These are phyloP conservation scores for Colletotrichum sp. DNA, from an alignment of 2,329 filamentous ascomycete species.

Conservation along the genomic window DNA sequence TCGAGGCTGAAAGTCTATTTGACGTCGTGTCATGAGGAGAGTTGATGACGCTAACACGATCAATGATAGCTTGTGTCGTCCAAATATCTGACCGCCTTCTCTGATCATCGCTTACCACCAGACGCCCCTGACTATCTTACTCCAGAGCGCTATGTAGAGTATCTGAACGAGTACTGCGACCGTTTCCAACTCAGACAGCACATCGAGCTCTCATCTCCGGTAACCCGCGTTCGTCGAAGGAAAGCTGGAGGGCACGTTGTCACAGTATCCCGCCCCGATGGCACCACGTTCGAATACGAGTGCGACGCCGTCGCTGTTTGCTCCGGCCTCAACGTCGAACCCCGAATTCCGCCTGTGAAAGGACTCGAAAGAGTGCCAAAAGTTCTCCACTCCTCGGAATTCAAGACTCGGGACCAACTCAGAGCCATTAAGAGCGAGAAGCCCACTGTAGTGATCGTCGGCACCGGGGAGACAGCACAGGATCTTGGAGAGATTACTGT, in stretches of 20 bases:
- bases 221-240: slow-evolving; percentile 29
- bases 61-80: slow-evolving; percentile 44
- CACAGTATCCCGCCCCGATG: not conserved
- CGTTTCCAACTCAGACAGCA: slow-evolving; percentile 40
- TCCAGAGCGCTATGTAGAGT: slow-evolving; percentile 42
- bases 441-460: slow-evolving; percentile 46
- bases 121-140: slow-evolving; percentile 50
- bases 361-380: slow-evolving; percentile 41
- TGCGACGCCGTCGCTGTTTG: slow-evolving; percentile 54
- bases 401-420: slow-evolving; percentile 47
- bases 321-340: slow-evolving; percentile 47
- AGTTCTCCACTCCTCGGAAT: slow-evolving; percentile 47
- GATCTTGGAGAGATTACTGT: slow-evolving; percentile 50
- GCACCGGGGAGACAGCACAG: slow-evolving; percentile 50
- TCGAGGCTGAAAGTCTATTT: not conserved
- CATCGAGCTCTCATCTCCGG: slow-evolving; percentile 39
- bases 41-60: not conserved
- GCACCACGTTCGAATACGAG: slow-evolving; percentile 10
- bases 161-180: slow-evolving; percentile 45
- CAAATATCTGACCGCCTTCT: slow-evolving; percentile 56
- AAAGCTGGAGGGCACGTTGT: not conserved
- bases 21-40: not conserved
- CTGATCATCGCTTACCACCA: slow-evolving; percentile 48
- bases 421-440: slow-evolving; percentile 33
- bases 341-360: slow-evolving; percentile 41